Evolutionary conservation across 306 rosid species (phyloP).

Genomic region (Senna tora): DNA sequence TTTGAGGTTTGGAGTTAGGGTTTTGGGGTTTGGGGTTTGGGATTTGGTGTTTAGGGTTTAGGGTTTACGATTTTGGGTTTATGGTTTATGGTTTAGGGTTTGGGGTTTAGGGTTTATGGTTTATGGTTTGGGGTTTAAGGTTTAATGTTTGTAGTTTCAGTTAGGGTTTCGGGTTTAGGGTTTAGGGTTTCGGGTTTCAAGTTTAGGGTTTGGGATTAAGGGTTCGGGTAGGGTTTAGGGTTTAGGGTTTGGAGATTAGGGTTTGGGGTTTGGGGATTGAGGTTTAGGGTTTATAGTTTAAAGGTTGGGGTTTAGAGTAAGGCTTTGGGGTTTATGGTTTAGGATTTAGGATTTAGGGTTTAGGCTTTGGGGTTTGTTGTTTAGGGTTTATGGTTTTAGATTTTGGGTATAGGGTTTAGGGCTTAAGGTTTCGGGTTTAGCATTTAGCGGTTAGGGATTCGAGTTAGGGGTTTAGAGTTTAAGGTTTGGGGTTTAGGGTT

Average conservation of each 20-base stretch:
- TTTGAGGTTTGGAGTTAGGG: not conserved
- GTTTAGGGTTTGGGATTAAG: not conserved
- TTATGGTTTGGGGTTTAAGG: not conserved
- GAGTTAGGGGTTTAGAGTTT: not conserved
- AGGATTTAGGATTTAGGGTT: not conserved
- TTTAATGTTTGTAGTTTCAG: not conserved
- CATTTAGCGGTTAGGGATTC: not conserved
- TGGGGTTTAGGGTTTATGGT: too few relatives aligned
- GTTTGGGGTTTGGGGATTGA: too few relatives aligned
- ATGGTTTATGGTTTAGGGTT: not conserved
- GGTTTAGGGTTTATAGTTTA: not conserved
- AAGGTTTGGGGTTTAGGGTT: not conserved
- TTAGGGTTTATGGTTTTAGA: too few relatives aligned
- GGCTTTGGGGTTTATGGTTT: not conserved
- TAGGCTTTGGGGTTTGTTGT: too few relatives aligned
- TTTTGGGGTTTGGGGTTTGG: conserved; percentile 8
- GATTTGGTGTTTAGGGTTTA: too few relatives aligned
- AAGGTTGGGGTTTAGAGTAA: not conserved
- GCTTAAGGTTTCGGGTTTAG: not conserved
- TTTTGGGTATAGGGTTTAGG: not conserved
- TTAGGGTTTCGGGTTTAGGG: not conserved
- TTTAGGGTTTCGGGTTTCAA: too few relatives aligned
- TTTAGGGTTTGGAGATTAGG: too few relatives aligned
- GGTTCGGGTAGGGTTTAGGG: not conserved
- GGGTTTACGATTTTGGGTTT: too few relatives aligned